Percentiles rank a stretch among this genome's conserved stretches.
Evolutionary conservation across 208 protist genomes (phyloP).

Genomic region (Crithidia fasciculata): DNA sequence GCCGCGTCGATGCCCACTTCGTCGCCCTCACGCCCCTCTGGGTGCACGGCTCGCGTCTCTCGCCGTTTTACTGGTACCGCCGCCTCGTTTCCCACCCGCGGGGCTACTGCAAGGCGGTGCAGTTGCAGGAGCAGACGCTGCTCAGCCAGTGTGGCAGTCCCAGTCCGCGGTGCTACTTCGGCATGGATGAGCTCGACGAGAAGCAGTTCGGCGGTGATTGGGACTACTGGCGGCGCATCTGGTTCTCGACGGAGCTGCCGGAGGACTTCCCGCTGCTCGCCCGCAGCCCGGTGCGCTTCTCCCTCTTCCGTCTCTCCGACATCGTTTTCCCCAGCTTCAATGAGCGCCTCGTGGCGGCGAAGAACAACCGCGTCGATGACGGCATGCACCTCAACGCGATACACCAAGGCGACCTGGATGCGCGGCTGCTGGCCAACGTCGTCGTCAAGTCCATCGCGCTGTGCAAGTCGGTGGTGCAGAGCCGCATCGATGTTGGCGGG

Average conservation of each 20-base stretch:
- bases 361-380: slow-evolving; percentile 64
- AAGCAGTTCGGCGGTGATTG: slow-evolving; percentile 33
- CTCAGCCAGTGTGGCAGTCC: slow-evolving; percentile 44
- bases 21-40: slow-evolving; percentile 66
- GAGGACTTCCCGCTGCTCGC: slow-evolving; percentile 27
- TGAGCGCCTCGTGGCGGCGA: slow-evolving; percentile 49
- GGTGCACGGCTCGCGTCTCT: slow-evolving; percentile 53
- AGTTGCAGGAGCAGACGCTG: slow-evolving; percentile 58
- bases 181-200: slow-evolving; percentile 37
- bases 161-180: slow-evolving; percentile 51
- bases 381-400: slow-evolving; percentile 32
- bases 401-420: slow-evolving; percentile 49
- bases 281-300: slow-evolving; percentile 55
- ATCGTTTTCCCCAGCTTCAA: slow-evolving; percentile 70
- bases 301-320: slow-evolving; percentile 63
- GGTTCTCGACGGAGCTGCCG: slow-evolving; percentile 42
- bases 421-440: slow-evolving; percentile 54
- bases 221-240: slow-evolving; percentile 49
- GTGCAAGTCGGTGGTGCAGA: slow-evolving; percentile 61
- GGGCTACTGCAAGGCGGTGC: slow-evolving; percentile 60
- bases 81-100: slow-evolving; percentile 40
- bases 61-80: slow-evolving; percentile 70
- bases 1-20: slow-evolving; percentile 71
- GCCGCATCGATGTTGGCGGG: slow-evolving; percentile 65
- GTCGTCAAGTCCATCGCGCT: slow-evolving; percentile 55